phyloP scores from a whole-genome alignment of 192 early-diverging fungal species.

The Coemansia sp. region DNA sequence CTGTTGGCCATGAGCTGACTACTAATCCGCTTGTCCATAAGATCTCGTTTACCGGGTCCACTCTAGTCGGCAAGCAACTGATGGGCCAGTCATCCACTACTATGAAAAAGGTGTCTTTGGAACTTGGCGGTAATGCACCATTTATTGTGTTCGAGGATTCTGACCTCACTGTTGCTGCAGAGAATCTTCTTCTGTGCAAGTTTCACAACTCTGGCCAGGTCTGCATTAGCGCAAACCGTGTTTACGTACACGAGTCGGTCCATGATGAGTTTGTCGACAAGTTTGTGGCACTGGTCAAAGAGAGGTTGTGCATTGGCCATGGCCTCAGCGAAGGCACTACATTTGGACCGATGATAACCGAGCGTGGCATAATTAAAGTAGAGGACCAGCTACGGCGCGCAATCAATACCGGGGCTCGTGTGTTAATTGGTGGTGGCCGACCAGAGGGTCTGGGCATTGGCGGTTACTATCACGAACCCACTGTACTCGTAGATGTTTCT shows the following conservation, averaged over 20 bases:
- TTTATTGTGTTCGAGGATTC: constrained; percentile 59
- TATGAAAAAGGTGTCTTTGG: constrained; percentile 56
- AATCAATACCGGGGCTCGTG: constrained; percentile 66
- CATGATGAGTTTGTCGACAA: constrained; percentile 64
- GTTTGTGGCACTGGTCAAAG: constrained; percentile 59
- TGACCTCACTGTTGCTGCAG: constrained; percentile 42
- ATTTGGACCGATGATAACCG: constrained; percentile 82
- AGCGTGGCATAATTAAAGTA: constrained; percentile 67
- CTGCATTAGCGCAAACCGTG: constrained; percentile 68
- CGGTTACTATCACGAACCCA: constrained; percentile 84
- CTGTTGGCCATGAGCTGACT: constrained; percentile 45
- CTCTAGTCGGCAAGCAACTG: constrained; percentile 53
- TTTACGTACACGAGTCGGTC: constrained; percentile 67
- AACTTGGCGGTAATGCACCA: constrained; percentile 62
- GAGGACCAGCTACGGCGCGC: constrained; percentile 70
- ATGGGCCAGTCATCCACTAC: constrained; percentile 52
- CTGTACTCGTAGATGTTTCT: constrained; percentile 70
- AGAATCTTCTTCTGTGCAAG: constrained; percentile 43
- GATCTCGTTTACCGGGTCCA: constrained; percentile 60
- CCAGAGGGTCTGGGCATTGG: constrained; percentile 9
- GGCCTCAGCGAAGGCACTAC: constrained; percentile 64
- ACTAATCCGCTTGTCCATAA: constrained; percentile 53
- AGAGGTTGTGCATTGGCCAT: constrained; percentile 67
- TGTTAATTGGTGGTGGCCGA: constrained; percentile 64
- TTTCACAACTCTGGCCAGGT: constrained; percentile 73